phyloP scores from a whole-genome alignment of 2,329 filamentous ascomycete species.

The Graphium sp. region DNA sequence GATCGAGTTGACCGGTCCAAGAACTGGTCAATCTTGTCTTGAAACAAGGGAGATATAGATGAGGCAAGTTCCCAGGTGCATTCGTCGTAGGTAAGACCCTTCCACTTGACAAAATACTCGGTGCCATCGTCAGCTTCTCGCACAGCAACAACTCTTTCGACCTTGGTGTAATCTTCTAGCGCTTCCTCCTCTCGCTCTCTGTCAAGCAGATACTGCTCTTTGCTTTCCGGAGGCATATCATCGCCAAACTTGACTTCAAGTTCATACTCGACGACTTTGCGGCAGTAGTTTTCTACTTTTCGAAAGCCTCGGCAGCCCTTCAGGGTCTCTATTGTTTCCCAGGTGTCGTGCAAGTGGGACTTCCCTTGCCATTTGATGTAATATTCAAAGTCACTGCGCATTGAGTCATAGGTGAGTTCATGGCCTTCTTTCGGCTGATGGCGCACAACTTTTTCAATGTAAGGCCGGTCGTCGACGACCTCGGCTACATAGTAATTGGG shows the following conservation, averaged over 20 bases:
- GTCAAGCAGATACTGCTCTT: constrained; percentile 90
- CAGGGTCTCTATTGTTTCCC: constrained; percentile 68
- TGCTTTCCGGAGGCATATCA: constrained; percentile 66
- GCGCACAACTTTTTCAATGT: constrained; percentile 81
- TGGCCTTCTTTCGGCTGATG: constrained; percentile 61
- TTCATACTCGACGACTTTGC: constrained; percentile 66
- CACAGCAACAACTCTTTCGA: constrained; percentile 80
- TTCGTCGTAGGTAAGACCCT: constrained; percentile 78
- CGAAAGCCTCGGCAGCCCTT: constrained; percentile 68
- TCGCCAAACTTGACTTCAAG: constrained; percentile 61
- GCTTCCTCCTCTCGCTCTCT: constrained; percentile 81
- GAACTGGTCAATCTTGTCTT: constrained; percentile 83
- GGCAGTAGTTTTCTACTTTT: constrained; percentile 88
- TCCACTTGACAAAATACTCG: constrained; percentile 96
- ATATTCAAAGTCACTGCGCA: constrained; percentile 69
- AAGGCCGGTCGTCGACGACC: constrained; percentile 62
- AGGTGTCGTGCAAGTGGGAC: constrained; percentile 89
- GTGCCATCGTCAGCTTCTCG: constrained; percentile 63
- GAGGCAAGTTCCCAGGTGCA: constrained; percentile 83
- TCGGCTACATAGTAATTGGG: constrained; percentile 45
- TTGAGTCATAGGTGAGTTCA: constrained; percentile 37
- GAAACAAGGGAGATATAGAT: constrained; percentile 61
- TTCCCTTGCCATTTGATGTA: constrained; percentile 95
- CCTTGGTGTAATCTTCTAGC: constrained; percentile 75
- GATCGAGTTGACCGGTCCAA: constrained; percentile 68